Base-by-base conservation (phyloP, 371 early-diverging fungal genomes). In the Mortierella sp. region DNA sequence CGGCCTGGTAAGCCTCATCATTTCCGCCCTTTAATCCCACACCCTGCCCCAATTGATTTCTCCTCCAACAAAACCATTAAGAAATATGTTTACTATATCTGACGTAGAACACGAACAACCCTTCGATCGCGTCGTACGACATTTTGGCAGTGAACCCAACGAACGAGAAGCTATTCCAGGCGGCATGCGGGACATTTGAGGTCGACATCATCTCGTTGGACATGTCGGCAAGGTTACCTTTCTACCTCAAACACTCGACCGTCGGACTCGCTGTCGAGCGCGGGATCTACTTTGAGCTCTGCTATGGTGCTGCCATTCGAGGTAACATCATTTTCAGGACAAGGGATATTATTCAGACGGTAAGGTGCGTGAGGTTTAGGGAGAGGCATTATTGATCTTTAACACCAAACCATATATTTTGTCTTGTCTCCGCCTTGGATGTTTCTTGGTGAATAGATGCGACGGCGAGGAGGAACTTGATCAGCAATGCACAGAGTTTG, bases 131-230 rank as follows among this genome's bases (percentile, higher is more conserved):
- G 29, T 77, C 90, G 21, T 96, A 95, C 82, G 98, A 98, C 88
- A 85, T 99, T 32, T 81, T 98, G 16, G 96, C 98, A 11, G 96
- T 95, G 16, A 92, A 93, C 71, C 98, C 98, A 1, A 92, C 90
- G 2, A 92, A 88, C 41, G 95, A 97, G 63, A 96, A 97, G 79
- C 86, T 93, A 2, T 93, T 98, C 76, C 93, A 93, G 70, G 89
- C 92, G 24, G 97, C 97, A 2, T 97, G 97, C 87, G 89, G 91
- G 55, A 90, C 92, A 27, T 90, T 94, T 63, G 97, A 97, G 29
- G 90, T 96, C 24, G 99, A 99, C 83, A 89, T 99, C 68, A 97
- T 99, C 44, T 94, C 97, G 14, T 83, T 99, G 32, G 98, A 98
- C 87, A 88, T 97, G 85, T 90, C 92, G 1, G 75, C 92, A 81